A percentile compares a stretch with the other conserved stretches of the same genome.
Conservation (phyloP, 164 flowering plant genomes). For the grape (Vitis vinifera) region ASM3070453v1 NC_081814.1:5221001-5221500, state of each 20-base stretch:
- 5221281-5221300: neutral
- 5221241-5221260: neutral
- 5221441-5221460: neutral
- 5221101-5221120: conserved; percentile 3
- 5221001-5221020: conserved; percentile 66
- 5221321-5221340: neutral
- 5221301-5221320: neutral
- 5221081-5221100: conserved; percentile 98
- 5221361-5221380: neutral
- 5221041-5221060: conserved; percentile 98
- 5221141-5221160: neutral
- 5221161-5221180: neutral
- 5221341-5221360: too few species aligned
- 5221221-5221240: neutral
- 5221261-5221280: conserved; percentile 2
- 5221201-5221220: neutral
- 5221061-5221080: conserved; percentile 89
- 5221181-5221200: neutral
- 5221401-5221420: neutral
- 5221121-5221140: neutral
- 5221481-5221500: too few species aligned
- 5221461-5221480: neutral
- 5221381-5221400: neutral
- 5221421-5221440: neutral
- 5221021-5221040: conserved; percentile 87